Percentiles rank a stretch among this genome's conserved stretches.
Conservation (phyloP, 2,329 filamentous ascomycete species). For the Talaromyces sp. region DNA sequence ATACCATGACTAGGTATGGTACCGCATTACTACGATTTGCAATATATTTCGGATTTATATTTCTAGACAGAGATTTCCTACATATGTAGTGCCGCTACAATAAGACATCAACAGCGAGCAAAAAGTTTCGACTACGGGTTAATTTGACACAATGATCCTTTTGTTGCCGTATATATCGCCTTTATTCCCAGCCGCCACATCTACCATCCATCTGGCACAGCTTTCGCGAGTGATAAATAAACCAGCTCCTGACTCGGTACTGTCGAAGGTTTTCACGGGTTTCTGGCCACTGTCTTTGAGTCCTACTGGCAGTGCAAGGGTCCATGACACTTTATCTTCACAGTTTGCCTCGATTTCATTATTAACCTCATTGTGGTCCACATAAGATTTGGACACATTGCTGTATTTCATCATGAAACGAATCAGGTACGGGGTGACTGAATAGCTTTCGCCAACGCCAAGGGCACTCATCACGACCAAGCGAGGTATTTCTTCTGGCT, state of each 20-base stretch:
- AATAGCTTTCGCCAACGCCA: conserved; percentile 9
- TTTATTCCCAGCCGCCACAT: conserved; percentile 9
- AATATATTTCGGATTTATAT: not conserved
- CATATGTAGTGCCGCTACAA: not conserved
- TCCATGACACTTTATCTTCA: conserved; percentile 14
- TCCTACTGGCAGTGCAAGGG: conserved; percentile 9
- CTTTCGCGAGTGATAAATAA: conserved; percentile 14
- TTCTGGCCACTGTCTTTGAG: conserved; percentile 3
- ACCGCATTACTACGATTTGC: not conserved
- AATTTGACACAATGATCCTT: conserved; percentile 12
- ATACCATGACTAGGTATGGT: not conserved
- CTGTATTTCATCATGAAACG: conserved; percentile 12
- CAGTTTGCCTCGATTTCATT: conserved; percentile 14
- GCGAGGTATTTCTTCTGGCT: not conserved
- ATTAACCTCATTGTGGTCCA: conserved; percentile 8
- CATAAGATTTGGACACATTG: conserved; percentile 14
- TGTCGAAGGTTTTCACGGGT: conserved; percentile 12
- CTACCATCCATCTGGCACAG: conserved; percentile 15
- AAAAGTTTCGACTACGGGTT: not conserved
- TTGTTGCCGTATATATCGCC: conserved; percentile 10
- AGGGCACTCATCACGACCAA: conserved; percentile 13
- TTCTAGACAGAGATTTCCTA: not conserved
- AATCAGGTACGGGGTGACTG: conserved; percentile 12
- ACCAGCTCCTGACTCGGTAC: conserved; percentile 4
- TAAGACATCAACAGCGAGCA: not conserved